Base-by-base conservation (phyloP, 2,329 filamentous ascomycete genomes). In the Lecanicillium sp. region DNA sequence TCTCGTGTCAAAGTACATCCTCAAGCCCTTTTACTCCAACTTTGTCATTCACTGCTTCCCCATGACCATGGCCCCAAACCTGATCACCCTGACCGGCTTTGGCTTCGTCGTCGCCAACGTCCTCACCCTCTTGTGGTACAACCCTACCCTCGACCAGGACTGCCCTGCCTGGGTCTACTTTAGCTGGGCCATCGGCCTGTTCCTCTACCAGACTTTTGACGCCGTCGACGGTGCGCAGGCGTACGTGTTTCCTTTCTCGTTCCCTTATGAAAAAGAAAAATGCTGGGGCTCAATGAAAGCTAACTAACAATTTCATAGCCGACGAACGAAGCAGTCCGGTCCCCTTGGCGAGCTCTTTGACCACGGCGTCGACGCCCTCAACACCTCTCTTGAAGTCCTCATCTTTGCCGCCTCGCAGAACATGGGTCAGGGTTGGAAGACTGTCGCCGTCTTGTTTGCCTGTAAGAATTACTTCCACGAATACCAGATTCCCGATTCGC, bases 181-280 rank as follows among this genome's bases (percentile, higher is more conserved):
- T 49, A 84, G 79, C 54, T 98, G 89, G 86, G 83, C 89, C 4
- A 62, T 85, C 22, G 92, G 92, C 2, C 66, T 98, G 49, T 96
- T 97, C 60, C 62, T 97, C 37, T 98, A 98, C 64, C 92, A 98
- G 74, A 97, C 90, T 2, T 96, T 98, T 64, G 92, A 98, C 64
- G 92, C 90, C 2, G 88, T 97, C 18, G 92, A 98, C 63, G 92
- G 92, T 37, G 77, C 84, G 20, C 92, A 98, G 61, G 92, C 92
- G 80, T 87, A 71, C 59, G 84, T 75, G 45, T 25, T 33, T 33
- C 17, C 2, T 20, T 33, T 17, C 10, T 17, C n/a, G 31, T 36
- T 31, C 14, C 17, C 15, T 13, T 33, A 34, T 17, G 37, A 17
- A 34, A 33, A 29, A 15, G 18, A 31, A 27, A 9, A 34, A 28